A percentile compares a stretch with the other conserved stretches of the same genome.
phyloP scores from a whole-genome alignment of 768 basidiomycete species.

The Pholiota molesta region DNA sequence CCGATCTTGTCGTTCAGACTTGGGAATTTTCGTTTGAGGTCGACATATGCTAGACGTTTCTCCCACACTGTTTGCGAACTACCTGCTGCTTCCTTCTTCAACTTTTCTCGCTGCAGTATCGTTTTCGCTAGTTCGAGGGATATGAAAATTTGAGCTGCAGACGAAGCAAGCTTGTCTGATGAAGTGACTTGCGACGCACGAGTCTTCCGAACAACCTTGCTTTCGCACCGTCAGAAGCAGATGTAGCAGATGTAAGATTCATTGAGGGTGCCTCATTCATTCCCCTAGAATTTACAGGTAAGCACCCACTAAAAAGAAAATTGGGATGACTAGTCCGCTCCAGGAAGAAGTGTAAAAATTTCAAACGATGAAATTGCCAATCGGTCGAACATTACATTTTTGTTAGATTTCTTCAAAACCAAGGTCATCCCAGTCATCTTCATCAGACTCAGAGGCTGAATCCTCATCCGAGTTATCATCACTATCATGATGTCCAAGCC shows the following conservation, averaged over 20 bases:
- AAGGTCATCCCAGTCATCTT: too few relatives aligned
- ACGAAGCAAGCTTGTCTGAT: slow-evolving; percentile 85
- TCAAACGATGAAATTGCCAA: too few relatives aligned
- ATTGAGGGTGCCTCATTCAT: slow-evolving; percentile 86
- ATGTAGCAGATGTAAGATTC: slow-evolving; percentile 98
- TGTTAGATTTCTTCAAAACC: too few relatives aligned
- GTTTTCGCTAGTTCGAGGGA: slow-evolving; percentile 70
- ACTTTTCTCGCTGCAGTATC: slow-evolving; percentile 70
- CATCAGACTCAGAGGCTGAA: too few relatives aligned
- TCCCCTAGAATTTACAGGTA: slow-evolving; percentile 50
- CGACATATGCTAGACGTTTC: slow-evolving; percentile 70
- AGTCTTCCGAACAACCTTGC: slow-evolving; percentile 93
- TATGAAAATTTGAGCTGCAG: slow-evolving; percentile 75
- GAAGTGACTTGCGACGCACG: slow-evolving; percentile 88
- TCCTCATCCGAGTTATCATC: too few relatives aligned
- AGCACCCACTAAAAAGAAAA: too few relatives aligned
- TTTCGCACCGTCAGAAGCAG: slow-evolving; percentile 94
- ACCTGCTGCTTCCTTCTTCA: slow-evolving; percentile 67
- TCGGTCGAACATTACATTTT: too few relatives aligned
- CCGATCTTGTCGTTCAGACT: slow-evolving; percentile 62
- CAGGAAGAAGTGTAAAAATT: too few relatives aligned
- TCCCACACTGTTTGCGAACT: slow-evolving; percentile 76
- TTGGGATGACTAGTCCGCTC: too few relatives aligned
- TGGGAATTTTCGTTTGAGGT: slow-evolving; percentile 79
- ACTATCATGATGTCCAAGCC: too few relatives aligned